Percentiles rank a stretch among this genome's conserved stretches.
Evolutionary conservation across 805 yeast genomes (phyloP).

Genomic region (Yamadazyma ubonensis): DNA sequence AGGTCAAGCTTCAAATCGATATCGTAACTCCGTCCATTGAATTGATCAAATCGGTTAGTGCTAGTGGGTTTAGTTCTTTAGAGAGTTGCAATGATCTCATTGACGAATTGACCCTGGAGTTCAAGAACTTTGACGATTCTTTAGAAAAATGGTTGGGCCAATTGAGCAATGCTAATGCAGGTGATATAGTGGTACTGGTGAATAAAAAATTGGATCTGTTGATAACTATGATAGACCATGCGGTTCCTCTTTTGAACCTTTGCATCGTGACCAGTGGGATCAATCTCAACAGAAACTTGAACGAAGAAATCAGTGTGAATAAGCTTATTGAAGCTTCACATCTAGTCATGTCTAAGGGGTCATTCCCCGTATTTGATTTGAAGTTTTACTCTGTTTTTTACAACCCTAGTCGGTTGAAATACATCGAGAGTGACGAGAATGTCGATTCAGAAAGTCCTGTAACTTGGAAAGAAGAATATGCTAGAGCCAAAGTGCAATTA

Average conservation of each 20-base stretch:
- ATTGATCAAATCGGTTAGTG: conserved; percentile 58
- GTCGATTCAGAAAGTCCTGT: conserved; percentile 30
- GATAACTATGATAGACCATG: conserved; percentile 52
- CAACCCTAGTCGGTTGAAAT: conserved; percentile 41
- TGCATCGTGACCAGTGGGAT: conserved; percentile 71
- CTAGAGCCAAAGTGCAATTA: conserved; percentile 47
- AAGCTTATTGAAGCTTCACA: conserved; percentile 52
- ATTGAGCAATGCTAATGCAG: conserved; percentile 27
- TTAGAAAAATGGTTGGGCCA: conserved; percentile 38
- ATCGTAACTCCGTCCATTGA: conserved; percentile 69
- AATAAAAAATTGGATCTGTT: conserved; percentile 50
- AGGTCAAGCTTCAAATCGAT: conserved; percentile 55
- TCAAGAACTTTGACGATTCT: conserved; percentile 54
- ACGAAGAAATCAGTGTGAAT: conserved; percentile 51
- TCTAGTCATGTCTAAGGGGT: conserved; percentile 1
- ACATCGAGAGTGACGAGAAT: conserved; percentile 21
- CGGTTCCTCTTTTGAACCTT: conserved; percentile 65
- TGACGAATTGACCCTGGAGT: conserved; percentile 53
- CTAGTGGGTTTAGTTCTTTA: conserved; percentile 59
- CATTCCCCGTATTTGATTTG: conserved; percentile 58
- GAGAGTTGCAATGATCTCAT: conserved; percentile 55
- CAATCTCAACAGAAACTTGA: conserved; percentile 51
- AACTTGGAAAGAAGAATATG: conserved; percentile 72
- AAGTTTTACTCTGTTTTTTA: conserved; percentile 64
- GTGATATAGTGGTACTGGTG: conserved; percentile 44